Evolutionary conservation across 2,329 filamentous ascomycete genomes (phyloP).

Genomic region (Apiospora pterosperma): DNA sequence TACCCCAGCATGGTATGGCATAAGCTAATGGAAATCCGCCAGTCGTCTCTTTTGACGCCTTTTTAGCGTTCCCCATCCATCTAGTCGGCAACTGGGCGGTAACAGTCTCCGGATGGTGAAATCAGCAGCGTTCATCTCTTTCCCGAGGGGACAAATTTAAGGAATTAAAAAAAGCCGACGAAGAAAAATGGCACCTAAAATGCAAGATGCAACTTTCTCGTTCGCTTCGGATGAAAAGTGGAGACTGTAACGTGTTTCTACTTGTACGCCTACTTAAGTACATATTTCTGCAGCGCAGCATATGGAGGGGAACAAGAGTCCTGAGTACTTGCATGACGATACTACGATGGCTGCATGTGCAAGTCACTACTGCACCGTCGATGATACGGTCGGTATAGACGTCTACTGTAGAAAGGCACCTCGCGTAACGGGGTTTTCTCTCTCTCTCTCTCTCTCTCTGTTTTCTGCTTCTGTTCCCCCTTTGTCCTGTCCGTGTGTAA

Average conservation of each 20-base stretch:
- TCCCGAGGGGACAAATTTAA: background rate
- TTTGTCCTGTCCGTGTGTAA: background rate
- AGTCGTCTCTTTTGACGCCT: background rate
- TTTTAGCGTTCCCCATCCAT: background rate
- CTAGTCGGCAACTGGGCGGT: background rate
- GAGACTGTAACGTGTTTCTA: background rate
- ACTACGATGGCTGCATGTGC: background rate
- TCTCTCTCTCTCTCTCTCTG: background rate
- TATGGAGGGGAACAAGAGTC: background rate
- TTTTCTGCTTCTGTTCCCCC: background rate
- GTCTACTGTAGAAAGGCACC: background rate
- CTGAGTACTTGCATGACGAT: background rate
- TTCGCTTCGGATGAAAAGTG: background rate
- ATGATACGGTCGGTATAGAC: background rate
- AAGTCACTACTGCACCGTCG: background rate
- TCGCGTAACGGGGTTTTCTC: background rate
- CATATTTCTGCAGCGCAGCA: background rate
- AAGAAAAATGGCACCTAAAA: background rate
- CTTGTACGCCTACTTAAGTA: background rate
- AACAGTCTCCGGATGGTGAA: background rate
- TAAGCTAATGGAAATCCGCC: constrained; percentile 3
- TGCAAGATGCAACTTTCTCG: background rate
- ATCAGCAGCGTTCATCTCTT: background rate
- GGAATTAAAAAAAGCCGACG: no score
- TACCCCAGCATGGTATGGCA: background rate